Base-by-base conservation (phyloP, 495 filamentous ascomycete species). In the Penicillium coprophilum region DNA sequence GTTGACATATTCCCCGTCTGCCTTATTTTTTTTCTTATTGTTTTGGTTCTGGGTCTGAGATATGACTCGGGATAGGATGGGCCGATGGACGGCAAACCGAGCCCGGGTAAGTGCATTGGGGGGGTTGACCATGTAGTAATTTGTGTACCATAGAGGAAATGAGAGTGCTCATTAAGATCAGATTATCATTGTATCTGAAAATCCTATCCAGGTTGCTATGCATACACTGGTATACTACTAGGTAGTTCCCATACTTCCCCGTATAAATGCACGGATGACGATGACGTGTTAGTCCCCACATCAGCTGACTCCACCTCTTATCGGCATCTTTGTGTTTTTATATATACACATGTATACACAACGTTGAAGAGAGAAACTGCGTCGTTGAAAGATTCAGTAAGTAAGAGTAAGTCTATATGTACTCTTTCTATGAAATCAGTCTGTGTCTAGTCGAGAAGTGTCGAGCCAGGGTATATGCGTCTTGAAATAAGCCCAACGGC, bases 121-220 rank as follows among this genome's bases (percentile, higher is more conserved):
- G 34, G 13, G 34, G 13, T 15, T 24, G 58, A 55, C 58, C 39
- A 57, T 59, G 65, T 62, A 63, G 53, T 68, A 68, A 68, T 68
- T 51, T 67, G 63, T 69, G 66, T 69, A 69, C 64, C 52, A 69
- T 69, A 69, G 61, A 60, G 51, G 57, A 57, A 61, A 62, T 66
- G 53, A 60, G 60, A 66, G 55, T 41, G 50, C 46, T 61, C 32
- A 50, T 55, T 39, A 50, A 24, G 24, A 52, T 53, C 30, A 30
- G 24, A 47, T 11, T 47, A 28, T 4, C 7, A 27, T 27, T 27
- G 24, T 27, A 27, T 27, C 4, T 6, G 8, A n/a, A 46, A 17
- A 46, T 27, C 5, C 20, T 39, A n/a, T 28, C 23, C 8, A 20
- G n/a, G 17, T 32, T 38, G 15, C n/a, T 13, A 13, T n/a, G 15